These are phyloP conservation scores for Trapa bicornis DNA, from an alignment of 345 rosid species.

Conservation along the genomic window DNA sequence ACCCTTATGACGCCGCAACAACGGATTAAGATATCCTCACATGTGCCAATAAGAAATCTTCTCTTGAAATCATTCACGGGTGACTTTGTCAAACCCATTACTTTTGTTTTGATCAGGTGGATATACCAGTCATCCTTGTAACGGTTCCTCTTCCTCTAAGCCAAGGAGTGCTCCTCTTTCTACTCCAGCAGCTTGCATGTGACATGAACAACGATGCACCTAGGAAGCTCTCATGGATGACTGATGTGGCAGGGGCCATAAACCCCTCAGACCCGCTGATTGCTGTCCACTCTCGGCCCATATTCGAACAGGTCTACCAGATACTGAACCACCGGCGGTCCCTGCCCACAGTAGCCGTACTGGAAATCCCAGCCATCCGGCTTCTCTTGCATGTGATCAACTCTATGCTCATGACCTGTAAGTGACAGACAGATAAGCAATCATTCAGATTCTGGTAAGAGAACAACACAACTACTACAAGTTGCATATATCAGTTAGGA, in stretches of 20 bases:
- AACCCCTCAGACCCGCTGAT: constrained; percentile 65
- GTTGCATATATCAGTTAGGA: background rate
- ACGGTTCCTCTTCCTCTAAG: constrained; percentile 55
- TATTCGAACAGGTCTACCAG: constrained; percentile 69
- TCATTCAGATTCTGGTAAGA: background rate
- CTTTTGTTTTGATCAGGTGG: constrained; percentile 34
- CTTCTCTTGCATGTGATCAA: constrained; percentile 64
- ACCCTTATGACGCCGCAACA: background rate
- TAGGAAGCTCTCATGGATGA: constrained; percentile 67
- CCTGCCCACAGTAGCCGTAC: constrained; percentile 26
- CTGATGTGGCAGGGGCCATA: constrained; percentile 61
- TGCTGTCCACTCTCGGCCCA: constrained; percentile 43
- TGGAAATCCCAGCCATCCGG: constrained; percentile 40
- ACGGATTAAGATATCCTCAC: background rate
- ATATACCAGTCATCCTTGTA: constrained; percentile 39
- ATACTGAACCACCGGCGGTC: constrained; percentile 40
- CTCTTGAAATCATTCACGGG: no score
- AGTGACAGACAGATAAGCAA: constrained; percentile 19
- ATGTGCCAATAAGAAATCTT: background rate
- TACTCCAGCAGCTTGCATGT: constrained; percentile 74
- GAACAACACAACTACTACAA: background rate
- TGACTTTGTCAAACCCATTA: background rate
- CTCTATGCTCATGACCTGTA: constrained; percentile 45
- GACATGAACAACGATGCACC: constrained; percentile 55
- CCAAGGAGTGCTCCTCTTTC: constrained; percentile 79